Base-by-base conservation (phyloP, 768 basidiomycete genomes). In the Cyathus striatus region DNA sequence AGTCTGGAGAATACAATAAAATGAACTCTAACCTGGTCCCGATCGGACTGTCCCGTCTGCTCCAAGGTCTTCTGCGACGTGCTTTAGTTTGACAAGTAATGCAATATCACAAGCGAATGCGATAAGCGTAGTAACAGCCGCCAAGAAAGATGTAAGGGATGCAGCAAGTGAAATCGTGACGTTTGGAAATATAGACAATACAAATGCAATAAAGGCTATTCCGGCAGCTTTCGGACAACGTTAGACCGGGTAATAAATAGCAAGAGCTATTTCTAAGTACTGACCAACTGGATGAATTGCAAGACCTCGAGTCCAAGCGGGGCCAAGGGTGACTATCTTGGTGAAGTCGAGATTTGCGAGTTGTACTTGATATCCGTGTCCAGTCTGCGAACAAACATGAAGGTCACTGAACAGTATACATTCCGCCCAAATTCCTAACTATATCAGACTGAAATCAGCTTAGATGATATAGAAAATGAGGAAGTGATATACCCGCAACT, bases 31-130 rank as follows among this genome's bases (percentile, higher is more conserved):
- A 88, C 87, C 88, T 47, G 80, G 79, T 4, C 71, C 83, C 16
- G 83, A 70, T 44, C 66, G 64, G 12, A 84, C 84, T 34, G 56
- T 65, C 2, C 64, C 62, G n/a, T 52, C 49, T 17, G 73, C 58
- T 41, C 66, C 60, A 7, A 89, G 66, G 43, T 76, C 69, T 33
- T 62, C 61, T 51, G 85, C 69, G 49, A 80, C 66, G 40, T 81
- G 69, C 55, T 75, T 79, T 40, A 82, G 71, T 44, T 70, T 78
- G 2, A 68, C 79, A 53, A 68, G 83, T 22, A 91, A 74, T 13
- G 85, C 83, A 46, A 90, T 82, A 59, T 91, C 86, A 58, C 86
- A 78, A 32, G 76, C 75, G 54, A 90, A 87, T 1, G 86, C 80
- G 48, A 89, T 76, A 42, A 89, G 64, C 2, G 86, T 77, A 35